Evolutionary conservation across 768 basidiomycete genomes (phyloP), one percentile per base, ranked within the genome.

Genomic region (Tremella mesenterica): DNA sequence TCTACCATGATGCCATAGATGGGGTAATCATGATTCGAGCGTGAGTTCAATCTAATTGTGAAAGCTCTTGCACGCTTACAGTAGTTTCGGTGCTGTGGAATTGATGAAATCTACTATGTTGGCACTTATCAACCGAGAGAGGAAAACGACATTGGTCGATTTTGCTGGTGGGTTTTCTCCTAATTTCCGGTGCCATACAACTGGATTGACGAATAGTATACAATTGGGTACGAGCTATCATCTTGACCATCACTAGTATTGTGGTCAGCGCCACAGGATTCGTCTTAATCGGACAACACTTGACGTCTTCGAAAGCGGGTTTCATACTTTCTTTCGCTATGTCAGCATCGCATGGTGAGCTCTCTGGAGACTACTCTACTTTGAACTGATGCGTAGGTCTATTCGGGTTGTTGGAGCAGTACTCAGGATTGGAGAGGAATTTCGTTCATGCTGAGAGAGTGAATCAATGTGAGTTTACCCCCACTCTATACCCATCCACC

Each of bases 381-480:
- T 30, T 33, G 9, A 27, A 36, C 44, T 53, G 16, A 53, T 50
- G 21, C 4, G 30, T 33, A 63, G 65, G 61, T 8, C 26, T 71
- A 0, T 64, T 64, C 39, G 44, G 46, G 16, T 48, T 64, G 46
- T 48, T 71, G 18, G 65, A 71, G 26, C 48, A 53, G 8, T 62
- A 65, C 36, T 60, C 61, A 6, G 51, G 60, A 9, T 49, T 72
- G 5, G 71, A 74, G 23, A 60, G 63, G 30, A 65, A 66, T 1
- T 71, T 74, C 58, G 70, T 74, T 20, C 60, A 63, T 13, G 73
- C 67, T 1, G 71, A 74, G 44, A 52, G 73, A 20, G 53, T 74
- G 47, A 61, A 64, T 28, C 61, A 68, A 20, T 71, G 69, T 71
- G 23, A 58, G 62, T 57, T 26, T 14, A 6, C 3, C 14, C 13